A percentile compares a stretch with the other conserved stretches of the same genome.
Evolutionary conservation across 2,329 filamentous ascomycete species (phyloP).

Genomic region (Epichloe bromicola): DNA sequence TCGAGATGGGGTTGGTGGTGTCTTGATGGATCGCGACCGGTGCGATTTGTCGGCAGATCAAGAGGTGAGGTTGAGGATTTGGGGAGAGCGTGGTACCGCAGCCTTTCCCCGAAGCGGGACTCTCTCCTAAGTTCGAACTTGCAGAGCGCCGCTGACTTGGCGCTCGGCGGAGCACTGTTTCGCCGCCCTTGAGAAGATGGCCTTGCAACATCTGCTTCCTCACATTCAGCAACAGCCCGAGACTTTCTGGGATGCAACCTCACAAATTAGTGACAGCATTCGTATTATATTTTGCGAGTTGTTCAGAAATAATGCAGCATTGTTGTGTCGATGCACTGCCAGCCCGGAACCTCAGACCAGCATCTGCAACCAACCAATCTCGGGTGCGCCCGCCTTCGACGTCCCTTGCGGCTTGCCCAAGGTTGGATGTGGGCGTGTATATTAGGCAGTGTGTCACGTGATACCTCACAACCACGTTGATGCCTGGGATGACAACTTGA

Average conservation of each 20-base stretch:
- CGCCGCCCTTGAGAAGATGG: not conserved
- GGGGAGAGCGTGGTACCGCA: slow-evolving; percentile 24
- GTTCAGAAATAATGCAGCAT: not conserved
- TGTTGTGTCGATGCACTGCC: not conserved
- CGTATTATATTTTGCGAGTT: not conserved
- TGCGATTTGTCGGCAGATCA: slow-evolving; percentile 37
- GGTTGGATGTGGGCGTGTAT: not conserved
- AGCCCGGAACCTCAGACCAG: not conserved
- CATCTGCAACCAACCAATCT: not conserved
- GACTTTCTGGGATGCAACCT: not conserved
- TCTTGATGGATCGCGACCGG: slow-evolving; percentile 38
- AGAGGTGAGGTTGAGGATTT: slow-evolving; percentile 44
- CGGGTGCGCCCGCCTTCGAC: not conserved
- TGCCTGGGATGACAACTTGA: too few relatives aligned
- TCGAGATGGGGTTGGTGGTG: slow-evolving; percentile 29
- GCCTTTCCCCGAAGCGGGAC: slow-evolving; percentile 26
- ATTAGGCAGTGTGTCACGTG: not conserved
- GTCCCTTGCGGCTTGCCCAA: not conserved
- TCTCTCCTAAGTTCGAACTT: slow-evolving; percentile 9
- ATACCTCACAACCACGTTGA: too few relatives aligned
- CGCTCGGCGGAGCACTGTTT: slow-evolving; percentile 10
- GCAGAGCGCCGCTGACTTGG: slow-evolving; percentile 1
- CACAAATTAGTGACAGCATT: not conserved
- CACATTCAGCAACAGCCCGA: not conserved
- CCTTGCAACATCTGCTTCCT: not conserved